Percentiles rank a stretch among this genome's conserved stretches.
Evolutionary conservation across 371 early-diverging fungal genomes (phyloP).

Genomic region (Lichtheimia ornata): DNA sequence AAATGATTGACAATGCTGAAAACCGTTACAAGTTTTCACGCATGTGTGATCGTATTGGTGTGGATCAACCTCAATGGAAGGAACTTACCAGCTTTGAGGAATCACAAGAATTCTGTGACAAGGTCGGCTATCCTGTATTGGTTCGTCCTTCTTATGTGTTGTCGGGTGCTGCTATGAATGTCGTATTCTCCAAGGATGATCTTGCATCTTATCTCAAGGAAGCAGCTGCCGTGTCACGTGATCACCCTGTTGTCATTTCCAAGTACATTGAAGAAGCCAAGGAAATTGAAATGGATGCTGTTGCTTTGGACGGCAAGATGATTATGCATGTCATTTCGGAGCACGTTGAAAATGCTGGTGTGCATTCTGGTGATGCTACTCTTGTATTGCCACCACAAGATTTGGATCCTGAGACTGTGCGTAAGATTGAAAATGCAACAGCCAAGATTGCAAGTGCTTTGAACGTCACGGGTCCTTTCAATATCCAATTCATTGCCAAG

Average conservation of each 20-base stretch:
- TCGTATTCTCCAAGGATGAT: constrained; percentile 81
- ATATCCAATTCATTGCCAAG: constrained; percentile 97
- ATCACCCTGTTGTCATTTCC: constrained; percentile 93
- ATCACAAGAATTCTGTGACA: constrained; percentile 80
- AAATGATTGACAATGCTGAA: constrained; percentile 93
- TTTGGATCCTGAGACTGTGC: constrained; percentile 84
- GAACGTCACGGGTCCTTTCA: constrained; percentile 96
- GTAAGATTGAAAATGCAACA: constrained; percentile 84
- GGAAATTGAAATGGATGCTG: constrained; percentile 96
- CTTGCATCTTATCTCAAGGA: constrained; percentile 78
- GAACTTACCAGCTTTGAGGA: constrained; percentile 86
- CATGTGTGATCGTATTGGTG: constrained; percentile 90
- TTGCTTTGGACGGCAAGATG: constrained; percentile 88
- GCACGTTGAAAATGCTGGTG: constrained; percentile 97
- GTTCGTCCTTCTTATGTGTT: constrained; percentile 96
- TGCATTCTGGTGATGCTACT: constrained; percentile 97
- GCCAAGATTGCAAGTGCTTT: constrained; percentile 89
- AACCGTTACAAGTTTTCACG: constrained; percentile 95
- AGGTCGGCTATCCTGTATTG: constrained; percentile 90
- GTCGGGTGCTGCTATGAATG: constrained; percentile 97
- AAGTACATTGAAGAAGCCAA: constrained; percentile 95
- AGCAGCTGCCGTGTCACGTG: constrained; percentile 88
- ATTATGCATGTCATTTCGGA: constrained; percentile 88
- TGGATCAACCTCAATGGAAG: constrained; percentile 95
- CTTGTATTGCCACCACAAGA: constrained; percentile 92